Base-by-base conservation (phyloP, 768 basidiomycete species). In the Rhizopogon vulgaris region DNA sequence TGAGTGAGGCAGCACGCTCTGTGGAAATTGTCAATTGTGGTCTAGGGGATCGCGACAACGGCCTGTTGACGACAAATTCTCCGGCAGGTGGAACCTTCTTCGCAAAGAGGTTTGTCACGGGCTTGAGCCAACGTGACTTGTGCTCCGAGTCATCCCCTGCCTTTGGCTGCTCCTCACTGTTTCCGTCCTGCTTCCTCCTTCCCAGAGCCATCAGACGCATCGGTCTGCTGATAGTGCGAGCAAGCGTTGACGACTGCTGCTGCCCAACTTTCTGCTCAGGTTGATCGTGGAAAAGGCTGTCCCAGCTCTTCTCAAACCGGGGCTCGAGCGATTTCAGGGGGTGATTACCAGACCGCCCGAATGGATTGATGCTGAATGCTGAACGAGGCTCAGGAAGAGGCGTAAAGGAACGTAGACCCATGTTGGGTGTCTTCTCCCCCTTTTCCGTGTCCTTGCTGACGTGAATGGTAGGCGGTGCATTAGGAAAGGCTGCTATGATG, bases 161-260 rank as follows among this genome's bases (percentile, higher is more conserved):
- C 32, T 41, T 48, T 12, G 51, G 38, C 6, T 57, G 54, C 6
- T 50, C 58, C 22, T 28, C 28, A n/a, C 52, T 62, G 49, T 74
- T 70, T 34, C 64, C 67, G 1, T 64, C 65, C 38, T 56, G 49
- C 18, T 69, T 68, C 60, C 71, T 78, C 56, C 71, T 71, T 10
- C 78, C 73, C 49, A 79, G 56, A 22, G 75, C 71, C 63, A 73
- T 69, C 22, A 79, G 59, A 63, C 71, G 80, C 60, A 67, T 71
- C 30, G 72, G 63, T 45, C 61, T 63, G 48, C 62, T 69, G 45
- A 64, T 58, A 24, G 57, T 53, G 38, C 59, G 57, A 15, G 51
- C 53, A 46, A 63, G 58, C 43, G 58, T 60, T 41, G 69, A 62
- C 49, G 58, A 54, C 46, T 61, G 63, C 38, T 54, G 57, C 39